Conservation (phyloP, 306 rosid species). For the Cicer yamashitae region DNA sequence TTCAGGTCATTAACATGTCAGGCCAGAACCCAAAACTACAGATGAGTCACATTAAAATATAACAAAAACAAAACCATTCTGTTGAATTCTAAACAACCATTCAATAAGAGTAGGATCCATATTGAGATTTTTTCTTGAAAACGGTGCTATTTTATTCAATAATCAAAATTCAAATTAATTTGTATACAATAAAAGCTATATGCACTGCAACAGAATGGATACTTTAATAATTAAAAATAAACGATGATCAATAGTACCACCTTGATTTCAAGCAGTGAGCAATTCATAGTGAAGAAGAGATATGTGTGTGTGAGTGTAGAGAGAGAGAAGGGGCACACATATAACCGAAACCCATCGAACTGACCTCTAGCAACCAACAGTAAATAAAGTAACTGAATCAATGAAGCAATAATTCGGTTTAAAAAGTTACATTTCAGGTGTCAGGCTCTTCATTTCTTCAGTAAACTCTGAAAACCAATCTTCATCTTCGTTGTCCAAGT, state of each 20-base stretch:
- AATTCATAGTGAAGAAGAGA: not conserved
- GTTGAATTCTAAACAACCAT: slow-evolving; percentile 27
- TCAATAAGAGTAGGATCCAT: slow-evolving; percentile 15
- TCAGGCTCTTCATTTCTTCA: slow-evolving; percentile 64
- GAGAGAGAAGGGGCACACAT: not conserved
- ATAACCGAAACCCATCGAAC: slow-evolving; percentile 27
- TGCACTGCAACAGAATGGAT: slow-evolving; percentile 24
- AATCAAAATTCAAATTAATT: slow-evolving; percentile 14
- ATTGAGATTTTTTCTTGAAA: slow-evolving; percentile 17
- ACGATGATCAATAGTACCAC: not conserved
- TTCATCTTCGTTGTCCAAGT: slow-evolving; percentile 91
- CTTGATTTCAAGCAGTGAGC: slow-evolving; percentile 24
- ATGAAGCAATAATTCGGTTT: slow-evolving; percentile 5
- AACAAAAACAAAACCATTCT: slow-evolving; percentile 28
- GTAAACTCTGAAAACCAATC: slow-evolving; percentile 87
- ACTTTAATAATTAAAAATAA: slow-evolving; percentile 35
- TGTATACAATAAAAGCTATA: not conserved
- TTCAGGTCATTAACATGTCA: slow-evolving; percentile 33
- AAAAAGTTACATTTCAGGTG: slow-evolving; percentile 67
- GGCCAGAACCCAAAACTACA: slow-evolving; percentile 20
- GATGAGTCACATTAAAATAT: slow-evolving; percentile 26
- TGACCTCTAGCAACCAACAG: slow-evolving; percentile 16
- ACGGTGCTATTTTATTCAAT: not conserved
- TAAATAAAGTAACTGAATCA: slow-evolving; percentile 21
- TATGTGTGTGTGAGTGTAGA: not conserved